phyloP scores from a whole-genome alignment of 192 early-diverging fungal genomes.

The Mortierella antarctica region DNA sequence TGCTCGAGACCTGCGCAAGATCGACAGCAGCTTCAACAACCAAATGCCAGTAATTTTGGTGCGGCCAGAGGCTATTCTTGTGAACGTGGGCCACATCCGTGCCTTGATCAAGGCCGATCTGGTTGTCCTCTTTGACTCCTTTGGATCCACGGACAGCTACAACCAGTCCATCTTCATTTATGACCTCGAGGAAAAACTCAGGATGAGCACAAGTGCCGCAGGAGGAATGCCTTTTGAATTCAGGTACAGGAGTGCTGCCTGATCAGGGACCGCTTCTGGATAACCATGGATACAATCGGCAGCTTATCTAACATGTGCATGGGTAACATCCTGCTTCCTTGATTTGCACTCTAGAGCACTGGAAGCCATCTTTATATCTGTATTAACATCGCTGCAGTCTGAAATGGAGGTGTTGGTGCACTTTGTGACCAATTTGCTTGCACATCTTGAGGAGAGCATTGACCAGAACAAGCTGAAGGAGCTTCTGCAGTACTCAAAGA shows the following conservation, averaged over 20 bases:
- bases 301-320: too few species aligned
- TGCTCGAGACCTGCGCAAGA: constrained; percentile 89
- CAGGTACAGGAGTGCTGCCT: constrained; percentile 43
- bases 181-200: constrained; percentile 81
- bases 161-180: constrained; percentile 81
- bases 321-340: background rate
- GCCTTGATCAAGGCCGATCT: constrained; percentile 85
- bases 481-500: constrained; percentile 81
- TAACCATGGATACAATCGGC: background rate
- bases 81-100: constrained; percentile 84
- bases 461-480: constrained; percentile 80
- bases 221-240: constrained; percentile 65
- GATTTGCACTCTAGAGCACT: constrained; percentile 65
- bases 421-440: constrained; percentile 71
- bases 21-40: constrained; percentile 80
- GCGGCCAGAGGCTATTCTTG: constrained; percentile 81
- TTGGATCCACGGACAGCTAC: constrained; percentile 73
- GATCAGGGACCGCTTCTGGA: background rate
- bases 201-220: constrained; percentile 56
- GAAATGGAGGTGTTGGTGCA: constrained; percentile 76
- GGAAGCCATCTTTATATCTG: constrained; percentile 84
- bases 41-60: constrained; percentile 87
- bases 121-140: constrained; percentile 81
- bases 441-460: constrained; percentile 78
- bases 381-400: constrained; percentile 72